A percentile compares a stretch with the other conserved stretches of the same genome.
Evolutionary conservation across 495 filamentous ascomycete genomes (phyloP).

Genomic region (Aspergillus cavernicola): DNA sequence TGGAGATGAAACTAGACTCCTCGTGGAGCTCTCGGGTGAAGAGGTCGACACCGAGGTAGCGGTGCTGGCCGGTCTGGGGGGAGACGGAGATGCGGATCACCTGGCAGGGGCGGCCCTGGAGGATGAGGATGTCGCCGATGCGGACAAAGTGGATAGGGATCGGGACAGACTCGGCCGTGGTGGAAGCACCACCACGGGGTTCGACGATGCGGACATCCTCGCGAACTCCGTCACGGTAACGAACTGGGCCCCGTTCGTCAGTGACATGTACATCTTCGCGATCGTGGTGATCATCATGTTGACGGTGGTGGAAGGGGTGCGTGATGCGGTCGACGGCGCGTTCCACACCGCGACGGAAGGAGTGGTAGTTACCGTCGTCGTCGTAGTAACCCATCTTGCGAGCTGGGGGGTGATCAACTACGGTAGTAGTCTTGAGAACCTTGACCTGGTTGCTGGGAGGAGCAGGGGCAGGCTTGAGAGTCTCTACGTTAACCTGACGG

Average conservation of each 20-base stretch:
- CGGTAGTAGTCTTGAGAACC: conserved; percentile 38
- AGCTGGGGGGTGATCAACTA: conserved; percentile 47
- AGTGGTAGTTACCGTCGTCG: conserved; percentile 95
- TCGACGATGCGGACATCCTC: conserved; percentile 52
- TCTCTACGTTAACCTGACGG: conserved; percentile 47
- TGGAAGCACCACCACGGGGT: conserved; percentile 42
- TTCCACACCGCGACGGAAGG: conserved; percentile 83
- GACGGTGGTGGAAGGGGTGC: conserved; percentile 60
- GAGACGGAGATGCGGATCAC: conserved; percentile 99
- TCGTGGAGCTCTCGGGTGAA: conserved; percentile 99
- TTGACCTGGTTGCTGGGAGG: conserved; percentile 30
- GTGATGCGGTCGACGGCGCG: conserved; percentile 76
- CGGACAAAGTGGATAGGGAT: conserved; percentile 99
- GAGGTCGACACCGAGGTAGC: conserved; percentile 98
- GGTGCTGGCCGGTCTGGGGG: conserved; percentile 95
- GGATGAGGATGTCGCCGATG: conserved; percentile 96
- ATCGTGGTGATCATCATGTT: conserved; percentile 26
- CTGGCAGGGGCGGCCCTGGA: conserved; percentile 98
- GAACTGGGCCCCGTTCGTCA: conserved; percentile 39
- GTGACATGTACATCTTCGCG: conserved; percentile 54
- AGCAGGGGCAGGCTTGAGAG: conserved; percentile 43
- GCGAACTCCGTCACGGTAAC: conserved; percentile 38
- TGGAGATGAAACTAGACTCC: conserved; percentile 96
- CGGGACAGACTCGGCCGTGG: conserved; percentile 79
- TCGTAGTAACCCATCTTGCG: conserved; percentile 98